phyloP scores from a whole-genome alignment of 1,284 basidiomycete species.

The Microbotryum violaceum region DNA sequence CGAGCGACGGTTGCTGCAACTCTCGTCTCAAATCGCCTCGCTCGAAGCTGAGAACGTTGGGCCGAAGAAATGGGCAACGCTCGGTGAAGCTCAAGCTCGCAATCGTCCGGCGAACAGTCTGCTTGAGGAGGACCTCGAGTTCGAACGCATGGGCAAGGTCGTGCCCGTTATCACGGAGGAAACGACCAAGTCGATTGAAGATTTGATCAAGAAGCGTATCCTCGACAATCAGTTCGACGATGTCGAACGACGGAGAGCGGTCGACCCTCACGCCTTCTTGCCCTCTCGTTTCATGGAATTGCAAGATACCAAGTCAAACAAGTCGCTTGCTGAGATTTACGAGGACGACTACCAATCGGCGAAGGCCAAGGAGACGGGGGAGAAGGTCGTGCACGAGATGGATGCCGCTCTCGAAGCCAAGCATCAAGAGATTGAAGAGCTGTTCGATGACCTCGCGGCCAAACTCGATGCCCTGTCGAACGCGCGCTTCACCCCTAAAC shows the following conservation, averaged over 20 bases:
- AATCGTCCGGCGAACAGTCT: slow-evolving; percentile 83
- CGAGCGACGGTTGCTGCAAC: slow-evolving; percentile 47
- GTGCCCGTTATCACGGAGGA: slow-evolving; percentile 89
- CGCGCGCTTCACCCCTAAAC: slow-evolving; percentile 91
- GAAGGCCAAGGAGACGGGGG: slow-evolving; percentile 47
- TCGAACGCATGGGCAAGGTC: slow-evolving; percentile 77
- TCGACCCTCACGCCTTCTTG: slow-evolving; percentile 79
- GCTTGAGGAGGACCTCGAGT: slow-evolving; percentile 90
- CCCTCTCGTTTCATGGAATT: slow-evolving; percentile 85
- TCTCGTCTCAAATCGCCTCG: slow-evolving; percentile 49
- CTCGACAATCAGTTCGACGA: slow-evolving; percentile 81
- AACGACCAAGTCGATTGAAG: slow-evolving; percentile 72
- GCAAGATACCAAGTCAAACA: slow-evolving; percentile 75
- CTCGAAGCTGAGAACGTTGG: slow-evolving; percentile 51
- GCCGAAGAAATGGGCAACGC: slow-evolving; percentile 77
- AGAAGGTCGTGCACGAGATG: slow-evolving; percentile 58
- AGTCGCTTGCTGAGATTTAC: slow-evolving; percentile 92
- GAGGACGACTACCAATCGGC: slow-evolving; percentile 80
- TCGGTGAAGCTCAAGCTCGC: slow-evolving; percentile 79
- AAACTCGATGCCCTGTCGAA: slow-evolving; percentile 93
- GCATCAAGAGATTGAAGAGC: slow-evolving; percentile 71
- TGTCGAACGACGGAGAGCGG: slow-evolving; percentile 67
- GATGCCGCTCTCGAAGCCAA: slow-evolving; percentile 84
- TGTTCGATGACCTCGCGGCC: slow-evolving; percentile 78
- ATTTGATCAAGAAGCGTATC: slow-evolving; percentile 84